phyloP scores from a whole-genome alignment of 2,329 filamentous ascomycete species.

The Fusarium phyllophilum region DNA sequence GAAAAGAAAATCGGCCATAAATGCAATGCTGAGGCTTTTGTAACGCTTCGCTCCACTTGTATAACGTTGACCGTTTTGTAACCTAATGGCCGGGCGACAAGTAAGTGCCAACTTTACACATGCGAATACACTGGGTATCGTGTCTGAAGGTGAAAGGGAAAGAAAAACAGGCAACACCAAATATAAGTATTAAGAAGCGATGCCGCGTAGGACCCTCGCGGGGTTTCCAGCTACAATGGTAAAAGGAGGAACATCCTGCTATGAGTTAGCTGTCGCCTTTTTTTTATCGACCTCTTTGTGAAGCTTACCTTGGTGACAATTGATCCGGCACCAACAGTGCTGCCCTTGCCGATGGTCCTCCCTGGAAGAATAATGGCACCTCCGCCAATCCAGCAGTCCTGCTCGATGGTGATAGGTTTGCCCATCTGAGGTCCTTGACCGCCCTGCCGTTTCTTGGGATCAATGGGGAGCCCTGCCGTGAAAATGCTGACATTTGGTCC shows the following conservation, averaged over 20 bases:
- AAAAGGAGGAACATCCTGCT: slow-evolving; percentile 71
- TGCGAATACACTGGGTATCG: slow-evolving; percentile 46
- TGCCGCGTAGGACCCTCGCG: slow-evolving; percentile 63
- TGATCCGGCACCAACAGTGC: slow-evolving; percentile 82
- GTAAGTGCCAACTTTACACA: slow-evolving; percentile 35
- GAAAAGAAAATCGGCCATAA: slow-evolving; percentile 10
- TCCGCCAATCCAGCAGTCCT: slow-evolving; percentile 86
- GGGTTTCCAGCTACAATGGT: slow-evolving; percentile 78
- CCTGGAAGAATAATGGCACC: slow-evolving; percentile 82
- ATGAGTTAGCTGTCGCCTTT: slow-evolving; percentile 28
- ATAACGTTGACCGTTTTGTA: slow-evolving; percentile 3
- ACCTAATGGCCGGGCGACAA: not conserved
- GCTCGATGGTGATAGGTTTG: slow-evolving; percentile 78
- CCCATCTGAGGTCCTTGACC: slow-evolving; percentile 77
- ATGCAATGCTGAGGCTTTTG: slow-evolving; percentile 35
- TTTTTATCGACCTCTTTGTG: not conserved
- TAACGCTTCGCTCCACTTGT: slow-evolving; percentile 31
- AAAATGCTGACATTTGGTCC: slow-evolving; percentile 90
- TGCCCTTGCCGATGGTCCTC: slow-evolving; percentile 81
- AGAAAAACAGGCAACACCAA: slow-evolving; percentile 10
- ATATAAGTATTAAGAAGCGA: slow-evolving; percentile 42
- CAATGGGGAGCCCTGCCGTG: slow-evolving; percentile 76
- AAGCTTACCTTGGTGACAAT: slow-evolving; percentile 79
- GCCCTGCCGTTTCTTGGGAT: slow-evolving; percentile 78
- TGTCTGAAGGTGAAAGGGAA: slow-evolving; percentile 37